A percentile compares a stretch with the other conserved stretches of the same genome.
Conservation (phyloP, 2,329 filamentous ascomycete genomes). For the Westerdykella aurantiaca region DNA sequence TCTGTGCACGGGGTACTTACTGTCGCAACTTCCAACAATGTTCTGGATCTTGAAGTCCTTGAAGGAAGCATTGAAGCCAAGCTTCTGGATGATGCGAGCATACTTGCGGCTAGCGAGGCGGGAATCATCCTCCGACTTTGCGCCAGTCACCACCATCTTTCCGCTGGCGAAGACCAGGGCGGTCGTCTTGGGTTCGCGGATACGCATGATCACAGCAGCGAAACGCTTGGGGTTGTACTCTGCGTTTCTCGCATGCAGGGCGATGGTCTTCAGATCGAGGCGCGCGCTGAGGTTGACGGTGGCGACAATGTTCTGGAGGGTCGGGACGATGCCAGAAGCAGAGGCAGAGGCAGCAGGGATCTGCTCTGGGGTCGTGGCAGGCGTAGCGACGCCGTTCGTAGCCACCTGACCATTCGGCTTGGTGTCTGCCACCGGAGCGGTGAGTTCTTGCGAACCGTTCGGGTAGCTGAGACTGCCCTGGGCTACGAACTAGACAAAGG, state of each 20-base stretch:
- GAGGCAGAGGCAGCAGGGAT: slow-evolving; percentile 61
- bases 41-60: slow-evolving; percentile 98
- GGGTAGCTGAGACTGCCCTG: slow-evolving; percentile 90
- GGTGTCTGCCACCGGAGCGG: slow-evolving; percentile 64
- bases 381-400: slow-evolving; percentile 72
- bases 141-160: slow-evolving; percentile 99
- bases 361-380: slow-evolving; percentile 77
- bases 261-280: slow-evolving; percentile 97
- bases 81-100: slow-evolving; percentile 98
- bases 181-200: slow-evolving; percentile 97
- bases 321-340: slow-evolving; percentile 56
- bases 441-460: slow-evolving; percentile 72
- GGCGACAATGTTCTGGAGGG: slow-evolving; percentile 85
- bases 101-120: slow-evolving; percentile 97
- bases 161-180: slow-evolving; percentile 96
- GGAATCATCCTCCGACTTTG: slow-evolving; percentile 95
- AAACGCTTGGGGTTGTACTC: slow-evolving; percentile 91
- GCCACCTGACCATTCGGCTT: slow-evolving; percentile 55
- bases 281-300: slow-evolving; percentile 99
- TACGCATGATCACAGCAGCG: slow-evolving; percentile 98
- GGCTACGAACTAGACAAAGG: slow-evolving; percentile 58
- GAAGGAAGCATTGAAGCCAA: slow-evolving; percentile 99
- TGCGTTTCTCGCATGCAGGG: slow-evolving; percentile 93
- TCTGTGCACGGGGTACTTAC: slow-evolving; percentile 98
- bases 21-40: slow-evolving; percentile 93